Evolutionary conservation across 352 stramenopile species (phyloP).

Genomic region (Halophytophthora polymorphica): DNA sequence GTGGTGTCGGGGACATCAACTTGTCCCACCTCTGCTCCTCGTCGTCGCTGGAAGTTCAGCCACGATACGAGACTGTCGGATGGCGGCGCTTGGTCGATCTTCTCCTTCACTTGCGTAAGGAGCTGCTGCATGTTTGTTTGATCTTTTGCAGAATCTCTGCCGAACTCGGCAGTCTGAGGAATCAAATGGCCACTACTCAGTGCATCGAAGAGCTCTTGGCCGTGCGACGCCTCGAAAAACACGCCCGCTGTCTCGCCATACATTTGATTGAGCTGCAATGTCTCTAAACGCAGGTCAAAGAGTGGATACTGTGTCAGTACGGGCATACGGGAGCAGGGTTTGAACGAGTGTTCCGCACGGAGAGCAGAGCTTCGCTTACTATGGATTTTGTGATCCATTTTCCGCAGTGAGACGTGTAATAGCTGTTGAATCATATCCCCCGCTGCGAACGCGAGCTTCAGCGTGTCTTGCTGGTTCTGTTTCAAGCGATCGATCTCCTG

Average conservation of each 20-base stretch:
- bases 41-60: conserved; percentile 65
- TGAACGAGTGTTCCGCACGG: background rate
- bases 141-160: conserved; percentile 38
- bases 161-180: conserved; percentile 38
- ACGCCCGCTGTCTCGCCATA: conserved; percentile 47
- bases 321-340: background rate
- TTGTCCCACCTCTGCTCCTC: conserved; percentile 32
- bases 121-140: conserved; percentile 28
- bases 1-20: background rate
- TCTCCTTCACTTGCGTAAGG: conserved; percentile 27
- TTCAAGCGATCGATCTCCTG: conserved; percentile 63
- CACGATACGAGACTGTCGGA: conserved; percentile 65
- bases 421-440: conserved; percentile 61
- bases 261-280: conserved; percentile 58
- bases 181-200: conserved; percentile 57
- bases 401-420: conserved; percentile 53
- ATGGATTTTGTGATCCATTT: conserved; percentile 49
- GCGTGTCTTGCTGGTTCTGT: conserved; percentile 47
- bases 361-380: conserved; percentile 33
- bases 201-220: conserved; percentile 48
- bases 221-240: conserved; percentile 61
- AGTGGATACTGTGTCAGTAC: conserved; percentile 6
- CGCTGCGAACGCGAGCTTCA: conserved; percentile 56
- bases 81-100: conserved; percentile 42
- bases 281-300: conserved; percentile 28